A percentile compares a stretch with the other conserved stretches of the same genome.
phyloP scores from a whole-genome alignment of 371 early-diverging fungal genomes.

The Synchytrium microbalum region DNA sequence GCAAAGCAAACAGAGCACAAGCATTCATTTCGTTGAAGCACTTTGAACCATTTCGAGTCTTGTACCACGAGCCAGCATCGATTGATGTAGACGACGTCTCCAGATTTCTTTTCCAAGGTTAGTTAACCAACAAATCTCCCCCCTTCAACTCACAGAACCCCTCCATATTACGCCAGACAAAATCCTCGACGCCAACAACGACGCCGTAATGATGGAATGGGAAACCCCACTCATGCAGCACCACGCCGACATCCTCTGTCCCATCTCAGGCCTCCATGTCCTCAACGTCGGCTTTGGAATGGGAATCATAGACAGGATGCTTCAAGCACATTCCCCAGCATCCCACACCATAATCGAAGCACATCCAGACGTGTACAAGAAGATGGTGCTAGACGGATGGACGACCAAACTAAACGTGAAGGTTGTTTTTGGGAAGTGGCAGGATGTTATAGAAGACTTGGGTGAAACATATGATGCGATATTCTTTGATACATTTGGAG shows the following conservation, averaged over 20 bases:
- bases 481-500: conserved; percentile 66
- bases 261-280: conserved; percentile 15
- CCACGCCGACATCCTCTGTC: conserved; percentile 75
- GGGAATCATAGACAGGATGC: conserved; percentile 76
- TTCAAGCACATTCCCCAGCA: conserved; percentile 61
- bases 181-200: conserved; percentile 74
- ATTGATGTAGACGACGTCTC: no score
- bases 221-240: conserved; percentile 88
- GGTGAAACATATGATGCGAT: conserved; percentile 62
- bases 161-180: conserved; percentile 34
- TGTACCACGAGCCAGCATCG: no score
- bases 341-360: conserved; percentile 93
- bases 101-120: no score
- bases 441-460: conserved; percentile 72
- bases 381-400: conserved; percentile 81
- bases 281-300: conserved; percentile 85
- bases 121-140: not conserved
- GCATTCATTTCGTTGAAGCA: no score
- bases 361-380: conserved; percentile 88
- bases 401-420: conserved; percentile 72
- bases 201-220: conserved; percentile 98
- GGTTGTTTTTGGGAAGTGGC: conserved; percentile 89
- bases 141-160: conserved; percentile 59
- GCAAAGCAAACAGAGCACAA: no score
- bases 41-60: no score